Evolutionary conservation across 371 early-diverging fungal genomes (phyloP), one percentile per base, ranked within the genome.

Genomic region (Mucor sp.): DNA sequence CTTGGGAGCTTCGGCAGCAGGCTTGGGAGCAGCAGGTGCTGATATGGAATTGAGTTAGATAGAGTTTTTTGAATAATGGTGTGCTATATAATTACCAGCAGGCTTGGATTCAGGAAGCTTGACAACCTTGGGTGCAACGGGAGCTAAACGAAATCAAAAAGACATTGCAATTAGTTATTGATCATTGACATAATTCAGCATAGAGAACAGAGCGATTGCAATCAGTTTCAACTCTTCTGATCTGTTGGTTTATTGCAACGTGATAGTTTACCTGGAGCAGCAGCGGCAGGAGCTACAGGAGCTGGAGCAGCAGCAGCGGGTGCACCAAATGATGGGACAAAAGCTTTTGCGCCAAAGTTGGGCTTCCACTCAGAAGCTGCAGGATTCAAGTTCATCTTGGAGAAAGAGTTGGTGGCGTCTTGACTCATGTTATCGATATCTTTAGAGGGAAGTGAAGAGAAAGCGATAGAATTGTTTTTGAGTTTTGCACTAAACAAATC

Each of bases 351-450:
- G 17, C 62, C 62, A 25, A 73, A 70, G 41, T 70, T 78, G 39
- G 78, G 78, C 60, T 78, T 78, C 78, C 78, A 78, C 58, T 78
- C 78, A 39, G 66, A 47, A 43, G 78, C 78, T 21, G 65, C 50
- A 41, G 78, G 78, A 57, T 78, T 78, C 62, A 78, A 72, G 41
- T 35, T 66, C 58, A 78, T 58, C 68, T 72, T 75, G 11, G 73
- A 70, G 47, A 66, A 60, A 23, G 61, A 65, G 9, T 71, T 67
- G 21, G 62, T 71, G 23, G 66, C 23, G 30, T 71, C 71, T 50
- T 71, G 48, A 55, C 71, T 71, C 71, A 71, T 71, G 25, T 12
- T 66, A 27, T 53, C 53, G 12, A 33, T 23, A 27, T 25, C 27
- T 37, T 17, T 48, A 58, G 28, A 63, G 58, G 47, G 37, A 63